Evolutionary conservation across 2,329 filamentous ascomycete species (phyloP).

Genomic region (Leptographium procerum): DNA sequence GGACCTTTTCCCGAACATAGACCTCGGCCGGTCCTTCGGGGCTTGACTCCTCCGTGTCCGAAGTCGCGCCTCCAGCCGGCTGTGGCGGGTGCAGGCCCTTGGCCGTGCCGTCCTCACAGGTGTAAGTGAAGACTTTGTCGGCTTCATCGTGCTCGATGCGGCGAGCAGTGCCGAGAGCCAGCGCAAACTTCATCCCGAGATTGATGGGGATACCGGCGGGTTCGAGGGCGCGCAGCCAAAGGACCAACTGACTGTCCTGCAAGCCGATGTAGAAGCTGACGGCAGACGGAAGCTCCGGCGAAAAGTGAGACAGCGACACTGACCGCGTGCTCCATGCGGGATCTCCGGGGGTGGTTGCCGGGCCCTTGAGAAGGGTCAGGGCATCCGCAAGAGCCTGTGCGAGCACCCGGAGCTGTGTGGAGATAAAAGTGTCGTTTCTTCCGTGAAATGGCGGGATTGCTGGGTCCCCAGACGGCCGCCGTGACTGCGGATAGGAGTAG

Average conservation of each 20-base stretch:
- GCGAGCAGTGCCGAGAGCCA: constrained; percentile 53
- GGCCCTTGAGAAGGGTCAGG: constrained; percentile 43
- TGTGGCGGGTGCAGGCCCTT: constrained; percentile 4
- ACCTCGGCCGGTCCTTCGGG: constrained; percentile 53
- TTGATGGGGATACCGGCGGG: constrained; percentile 50
- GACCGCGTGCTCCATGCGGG: constrained; percentile 33
- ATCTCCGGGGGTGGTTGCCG: constrained; percentile 25
- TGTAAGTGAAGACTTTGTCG: constrained; percentile 61
- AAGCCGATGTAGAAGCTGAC: constrained; percentile 67
- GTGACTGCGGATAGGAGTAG: constrained; percentile 28
- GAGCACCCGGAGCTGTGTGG: constrained; percentile 44
- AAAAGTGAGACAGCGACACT: constrained; percentile 32
- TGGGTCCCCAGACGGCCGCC: background rate
- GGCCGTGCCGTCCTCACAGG: constrained; percentile 17
- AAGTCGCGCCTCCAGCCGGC: constrained; percentile 3
- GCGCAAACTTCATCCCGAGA: constrained; percentile 55
- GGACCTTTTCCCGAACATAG: constrained; percentile 77
- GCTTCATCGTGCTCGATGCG: constrained; percentile 69
- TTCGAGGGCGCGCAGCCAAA: constrained; percentile 60
- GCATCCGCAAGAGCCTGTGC: constrained; percentile 43
- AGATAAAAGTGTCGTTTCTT: constrained; percentile 28
- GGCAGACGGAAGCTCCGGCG: constrained; percentile 40
- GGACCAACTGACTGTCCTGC: constrained; percentile 57
- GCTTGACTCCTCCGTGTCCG: constrained; percentile 11
- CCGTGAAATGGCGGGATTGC: background rate